phyloP scores from a whole-genome alignment of 169 alveolate species.

The Plasmodium knowlesi region DNA sequence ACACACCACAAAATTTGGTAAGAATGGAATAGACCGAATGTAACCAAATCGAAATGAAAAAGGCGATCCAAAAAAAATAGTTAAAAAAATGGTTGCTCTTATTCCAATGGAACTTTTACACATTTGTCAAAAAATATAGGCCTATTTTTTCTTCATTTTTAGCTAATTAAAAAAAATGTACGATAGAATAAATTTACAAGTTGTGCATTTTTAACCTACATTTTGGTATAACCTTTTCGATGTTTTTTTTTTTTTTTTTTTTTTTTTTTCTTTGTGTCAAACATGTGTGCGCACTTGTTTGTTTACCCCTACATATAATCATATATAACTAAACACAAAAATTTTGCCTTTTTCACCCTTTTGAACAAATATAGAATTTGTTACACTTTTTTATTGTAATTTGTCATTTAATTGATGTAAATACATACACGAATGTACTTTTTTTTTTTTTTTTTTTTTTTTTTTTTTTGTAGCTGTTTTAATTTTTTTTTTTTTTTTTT shows the following conservation, averaged over 20 bases:
- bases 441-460: background rate
- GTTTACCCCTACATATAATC: background rate
- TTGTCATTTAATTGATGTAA: background rate
- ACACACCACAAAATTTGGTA: background rate
- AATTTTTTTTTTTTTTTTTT: background rate
- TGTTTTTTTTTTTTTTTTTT: slow-evolving; percentile 33
- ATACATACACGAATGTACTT: background rate
- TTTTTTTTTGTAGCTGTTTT: background rate
- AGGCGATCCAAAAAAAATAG: background rate
- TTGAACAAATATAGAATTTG: background rate
- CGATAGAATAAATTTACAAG: slow-evolving; percentile 27
- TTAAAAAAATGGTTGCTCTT: background rate
- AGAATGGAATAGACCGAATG: slow-evolving; percentile 3
- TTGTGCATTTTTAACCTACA: slow-evolving; percentile 42
- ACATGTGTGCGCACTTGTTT: slow-evolving; percentile 22
- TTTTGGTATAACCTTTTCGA: slow-evolving; percentile 15
- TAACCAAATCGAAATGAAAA: background rate
- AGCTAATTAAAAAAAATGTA: background rate
- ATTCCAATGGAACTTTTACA: background rate
- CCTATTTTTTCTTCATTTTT: background rate
- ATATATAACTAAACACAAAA: background rate
- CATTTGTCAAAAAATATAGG: slow-evolving; percentile 17
- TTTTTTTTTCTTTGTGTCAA: slow-evolving; percentile 22
- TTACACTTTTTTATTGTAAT: background rate
- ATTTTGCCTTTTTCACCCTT: background rate